Percentiles rank a stretch among this genome's conserved stretches.
Evolutionary conservation across 345 rosid genomes (phyloP).

Genomic region (Bruguiera parviflora): DNA sequence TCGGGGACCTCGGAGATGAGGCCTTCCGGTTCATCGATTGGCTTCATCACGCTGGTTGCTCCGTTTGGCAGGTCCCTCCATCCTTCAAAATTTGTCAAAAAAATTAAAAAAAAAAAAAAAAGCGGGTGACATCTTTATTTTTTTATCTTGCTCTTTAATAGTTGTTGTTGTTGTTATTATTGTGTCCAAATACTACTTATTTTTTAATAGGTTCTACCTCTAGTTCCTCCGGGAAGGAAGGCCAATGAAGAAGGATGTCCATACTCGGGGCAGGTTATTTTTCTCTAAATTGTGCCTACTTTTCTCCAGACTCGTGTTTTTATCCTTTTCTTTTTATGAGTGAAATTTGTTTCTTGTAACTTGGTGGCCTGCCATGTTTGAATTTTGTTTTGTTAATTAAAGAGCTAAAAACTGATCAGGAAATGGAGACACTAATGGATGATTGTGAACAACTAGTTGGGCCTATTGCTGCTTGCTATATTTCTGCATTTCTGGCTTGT

Average conservation of each 20-base stretch:
- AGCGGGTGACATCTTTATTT: neutral
- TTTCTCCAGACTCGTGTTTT: neutral
- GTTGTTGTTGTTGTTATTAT: neutral
- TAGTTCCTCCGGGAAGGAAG: conserved; percentile 79
- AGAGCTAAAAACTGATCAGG: neutral
- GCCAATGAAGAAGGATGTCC: conserved; percentile 72
- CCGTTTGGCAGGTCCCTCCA: conserved; percentile 76
- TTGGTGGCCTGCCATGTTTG: no score
- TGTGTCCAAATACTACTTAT: no score
- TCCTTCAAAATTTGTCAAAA: no score
- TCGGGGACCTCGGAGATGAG: conserved; percentile 83
- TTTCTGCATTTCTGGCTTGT: neutral
- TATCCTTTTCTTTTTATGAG: neutral
- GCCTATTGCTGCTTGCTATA: neutral
- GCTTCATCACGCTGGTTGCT: conserved; percentile 80
- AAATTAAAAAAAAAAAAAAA: neutral
- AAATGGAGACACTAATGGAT: neutral
- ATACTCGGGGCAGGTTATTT: conserved; percentile 77
- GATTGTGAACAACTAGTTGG: neutral
- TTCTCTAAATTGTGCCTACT: neutral
- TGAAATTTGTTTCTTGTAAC: no score
- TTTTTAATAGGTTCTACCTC: conserved; percentile 82
- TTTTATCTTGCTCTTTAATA: neutral
- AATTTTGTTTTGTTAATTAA: neutral
- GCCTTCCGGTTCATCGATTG: conserved; percentile 80